A percentile compares a stretch with the other conserved stretches of the same genome.
Evolutionary conservation across 2,329 filamentous ascomycete species (phyloP).

Genomic region (Ceratocystis diversiconidia): DNA sequence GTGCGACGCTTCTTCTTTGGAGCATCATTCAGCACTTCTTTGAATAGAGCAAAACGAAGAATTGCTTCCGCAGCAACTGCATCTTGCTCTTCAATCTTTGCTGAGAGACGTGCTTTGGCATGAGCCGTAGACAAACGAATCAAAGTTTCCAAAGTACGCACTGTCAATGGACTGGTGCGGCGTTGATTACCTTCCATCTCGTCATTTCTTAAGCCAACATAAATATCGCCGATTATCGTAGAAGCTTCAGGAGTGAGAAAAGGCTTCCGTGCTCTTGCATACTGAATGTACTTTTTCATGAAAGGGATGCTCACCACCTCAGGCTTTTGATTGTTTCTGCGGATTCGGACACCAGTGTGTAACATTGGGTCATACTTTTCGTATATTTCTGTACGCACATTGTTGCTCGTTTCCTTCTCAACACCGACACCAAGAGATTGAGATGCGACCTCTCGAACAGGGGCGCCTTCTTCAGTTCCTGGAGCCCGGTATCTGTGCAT

Average conservation of each 20-base stretch:
- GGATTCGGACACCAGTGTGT: slow-evolving; percentile 73
- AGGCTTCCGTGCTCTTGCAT: slow-evolving; percentile 85
- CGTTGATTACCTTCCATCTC: slow-evolving; percentile 90
- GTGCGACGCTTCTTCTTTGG: slow-evolving; percentile 66
- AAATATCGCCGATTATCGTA: slow-evolving; percentile 80
- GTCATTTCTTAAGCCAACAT: slow-evolving; percentile 86
- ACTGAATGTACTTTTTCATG: slow-evolving; percentile 99
- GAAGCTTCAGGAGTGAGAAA: slow-evolving; percentile 81
- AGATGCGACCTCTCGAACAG: slow-evolving; percentile 72
- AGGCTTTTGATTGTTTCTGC: slow-evolving; percentile 61
- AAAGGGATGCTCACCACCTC: slow-evolving; percentile 93
- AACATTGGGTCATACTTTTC: slow-evolving; percentile 96
- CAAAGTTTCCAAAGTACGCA: slow-evolving; percentile 92
- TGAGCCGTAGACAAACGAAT: slow-evolving; percentile 95
- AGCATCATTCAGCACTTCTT: slow-evolving; percentile 72
- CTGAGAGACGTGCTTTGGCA: slow-evolving; percentile 80
- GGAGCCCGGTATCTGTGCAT: slow-evolving; percentile 94
- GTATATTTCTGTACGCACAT: slow-evolving; percentile 71
- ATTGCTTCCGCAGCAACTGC: slow-evolving; percentile 79
- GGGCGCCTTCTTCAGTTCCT: slow-evolving; percentile 84
- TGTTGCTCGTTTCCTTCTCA: slow-evolving; percentile 59
- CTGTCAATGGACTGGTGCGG: slow-evolving; percentile 86
- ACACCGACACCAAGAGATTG: slow-evolving; percentile 81
- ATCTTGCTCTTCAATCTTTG: slow-evolving; percentile 77
- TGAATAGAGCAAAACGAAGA: slow-evolving; percentile 88